phyloP scores from a whole-genome alignment of 2,329 filamentous ascomycete species.

The Aspergillus oerlinghausenensis region DNA sequence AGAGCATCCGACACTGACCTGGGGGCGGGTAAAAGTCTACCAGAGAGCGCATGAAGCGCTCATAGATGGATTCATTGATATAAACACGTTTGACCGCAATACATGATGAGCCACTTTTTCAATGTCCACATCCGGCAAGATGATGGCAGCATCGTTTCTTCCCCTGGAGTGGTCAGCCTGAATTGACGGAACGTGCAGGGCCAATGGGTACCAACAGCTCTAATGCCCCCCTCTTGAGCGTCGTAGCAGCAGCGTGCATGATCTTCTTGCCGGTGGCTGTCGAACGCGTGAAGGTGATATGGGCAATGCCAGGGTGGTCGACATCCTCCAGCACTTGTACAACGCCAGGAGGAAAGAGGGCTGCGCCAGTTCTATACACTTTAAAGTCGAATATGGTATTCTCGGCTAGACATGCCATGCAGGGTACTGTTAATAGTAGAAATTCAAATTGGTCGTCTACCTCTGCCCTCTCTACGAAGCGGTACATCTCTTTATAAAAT shows the following conservation, averaged over 20 bases:
- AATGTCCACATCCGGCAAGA: constrained; percentile 49
- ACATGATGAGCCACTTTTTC: constrained; percentile 43
- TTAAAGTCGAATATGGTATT: constrained; percentile 39
- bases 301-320: constrained; percentile 47
- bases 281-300: constrained; percentile 55
- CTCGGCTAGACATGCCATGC: too few species aligned
- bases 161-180: constrained; percentile 22
- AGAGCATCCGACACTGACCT: constrained; percentile 26
- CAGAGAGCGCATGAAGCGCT: constrained; percentile 45
- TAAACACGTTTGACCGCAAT: constrained; percentile 54
- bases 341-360: constrained; percentile 49
- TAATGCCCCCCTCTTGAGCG: constrained; percentile 50
- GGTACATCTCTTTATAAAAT: constrained; percentile 15
- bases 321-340: constrained; percentile 50
- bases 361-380: constrained; percentile 47
- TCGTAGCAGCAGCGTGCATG: constrained; percentile 43
- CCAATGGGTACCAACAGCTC: constrained; percentile 24
- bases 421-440: not conserved
- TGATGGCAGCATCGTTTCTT: constrained; percentile 51
- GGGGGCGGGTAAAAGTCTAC: constrained; percentile 38
- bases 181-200: too few species aligned
- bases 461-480: not conserved
- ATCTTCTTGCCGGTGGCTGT: constrained; percentile 47
- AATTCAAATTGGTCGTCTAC: not conserved
- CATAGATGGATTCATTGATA: constrained; percentile 55